Evolutionary conservation across 106 monocot species (phyloP).

Genomic region (Iris macrosiphon): DNA sequence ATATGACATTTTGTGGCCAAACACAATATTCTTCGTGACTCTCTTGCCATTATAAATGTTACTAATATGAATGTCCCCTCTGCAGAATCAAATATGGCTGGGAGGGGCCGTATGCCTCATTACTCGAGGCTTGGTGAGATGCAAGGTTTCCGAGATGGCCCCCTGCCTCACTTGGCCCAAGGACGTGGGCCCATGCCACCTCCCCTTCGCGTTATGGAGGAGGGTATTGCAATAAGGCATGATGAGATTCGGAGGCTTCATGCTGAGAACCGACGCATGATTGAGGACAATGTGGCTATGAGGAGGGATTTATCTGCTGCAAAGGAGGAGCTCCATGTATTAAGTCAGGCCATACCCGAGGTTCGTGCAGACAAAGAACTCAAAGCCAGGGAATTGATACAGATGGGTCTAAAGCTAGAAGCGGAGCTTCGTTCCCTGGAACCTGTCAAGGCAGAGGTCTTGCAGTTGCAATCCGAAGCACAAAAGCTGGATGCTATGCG

Average conservation of each 20-base stretch:
- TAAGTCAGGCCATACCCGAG: constrained; percentile 34
- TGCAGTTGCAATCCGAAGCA: constrained; percentile 30
- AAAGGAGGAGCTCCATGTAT: constrained; percentile 28
- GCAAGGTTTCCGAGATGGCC: constrained; percentile 22
- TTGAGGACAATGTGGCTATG: constrained; percentile 46
- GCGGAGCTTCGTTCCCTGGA: constrained; percentile 40
- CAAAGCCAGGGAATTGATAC: constrained; percentile 36
- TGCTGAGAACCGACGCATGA: constrained; percentile 29
- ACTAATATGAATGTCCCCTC: too few relatives aligned
- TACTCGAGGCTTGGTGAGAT: constrained; percentile 11
- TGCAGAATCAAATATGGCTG: constrained; percentile 26
- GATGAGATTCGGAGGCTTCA: constrained; percentile 40
- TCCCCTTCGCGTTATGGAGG: constrained; percentile 29
- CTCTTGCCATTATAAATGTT: too few relatives aligned
- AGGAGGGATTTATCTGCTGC: constrained; percentile 23
- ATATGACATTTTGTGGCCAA: too few relatives aligned
- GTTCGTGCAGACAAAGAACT: constrained; percentile 52
- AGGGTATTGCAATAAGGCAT: constrained; percentile 24
- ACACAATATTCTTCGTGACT: too few relatives aligned
- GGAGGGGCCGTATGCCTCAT: constrained; percentile 33
- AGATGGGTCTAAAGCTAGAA: constrained; percentile 48
- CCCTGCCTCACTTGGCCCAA: constrained; percentile 11
- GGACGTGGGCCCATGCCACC: constrained; percentile 16
- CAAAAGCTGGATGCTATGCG: constrained; percentile 26
- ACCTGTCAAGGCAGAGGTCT: constrained; percentile 37